phyloP scores from a whole-genome alignment of 257 asterid species.

The Fraxinus americana region DNA sequence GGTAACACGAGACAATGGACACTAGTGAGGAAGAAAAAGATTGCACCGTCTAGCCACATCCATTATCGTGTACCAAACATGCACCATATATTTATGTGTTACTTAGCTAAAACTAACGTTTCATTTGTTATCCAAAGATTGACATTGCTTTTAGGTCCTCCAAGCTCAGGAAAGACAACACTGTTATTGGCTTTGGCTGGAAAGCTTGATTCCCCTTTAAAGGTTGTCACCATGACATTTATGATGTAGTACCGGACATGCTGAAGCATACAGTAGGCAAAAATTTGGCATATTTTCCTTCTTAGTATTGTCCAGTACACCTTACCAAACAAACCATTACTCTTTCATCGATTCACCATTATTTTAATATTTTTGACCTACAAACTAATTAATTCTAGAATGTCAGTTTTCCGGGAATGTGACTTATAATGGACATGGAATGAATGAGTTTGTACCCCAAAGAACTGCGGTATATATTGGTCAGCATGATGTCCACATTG shows the following conservation, averaged over 20 bases:
- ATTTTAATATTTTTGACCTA: not conserved
- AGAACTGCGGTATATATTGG: conserved; percentile 67
- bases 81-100: not conserved
- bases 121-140: conserved; percentile 39
- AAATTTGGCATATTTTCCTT: not conserved
- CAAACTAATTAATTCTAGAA: not conserved
- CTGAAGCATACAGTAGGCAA: not conserved
- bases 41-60: not conserved
- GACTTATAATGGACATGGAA: conserved; percentile 57
- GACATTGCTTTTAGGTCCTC: conserved; percentile 79
- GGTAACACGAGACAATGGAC: not conserved
- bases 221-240: conserved; percentile 30
- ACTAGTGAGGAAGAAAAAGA: not conserved
- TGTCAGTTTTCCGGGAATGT: conserved; percentile 56
- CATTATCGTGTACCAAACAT: not conserved
- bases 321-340: not conserved
- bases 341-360: not conserved
- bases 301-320: not conserved
- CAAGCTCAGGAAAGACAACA: conserved; percentile 68
- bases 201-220: conserved; percentile 51
- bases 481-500: conserved; percentile 66
- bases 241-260: not conserved
- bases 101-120: not conserved
- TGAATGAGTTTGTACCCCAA: conserved; percentile 63
- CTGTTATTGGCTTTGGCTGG: conserved; percentile 72